These are phyloP conservation scores for Ophiostoma triangulosporum DNA, from an alignment of 2,329 filamentous ascomycete genomes.

Conservation along the genomic window DNA sequence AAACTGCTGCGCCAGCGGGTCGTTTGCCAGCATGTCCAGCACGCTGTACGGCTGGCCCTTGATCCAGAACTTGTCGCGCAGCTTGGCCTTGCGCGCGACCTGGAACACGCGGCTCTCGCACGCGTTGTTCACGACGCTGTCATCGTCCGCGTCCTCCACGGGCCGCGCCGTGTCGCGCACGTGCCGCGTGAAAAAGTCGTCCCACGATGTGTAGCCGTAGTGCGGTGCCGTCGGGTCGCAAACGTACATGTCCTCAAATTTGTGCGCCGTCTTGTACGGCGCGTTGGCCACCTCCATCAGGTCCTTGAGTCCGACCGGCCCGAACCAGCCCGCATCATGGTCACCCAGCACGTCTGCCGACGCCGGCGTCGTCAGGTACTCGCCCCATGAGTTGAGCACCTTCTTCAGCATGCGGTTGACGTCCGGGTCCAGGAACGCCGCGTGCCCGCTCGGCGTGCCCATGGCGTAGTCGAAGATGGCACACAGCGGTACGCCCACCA, in stretches of 20 bases:
- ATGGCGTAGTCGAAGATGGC: constrained; percentile 43
- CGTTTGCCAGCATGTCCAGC: constrained; percentile 47
- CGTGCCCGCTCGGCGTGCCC: constrained; percentile 38
- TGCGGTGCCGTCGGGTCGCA: constrained; percentile 42
- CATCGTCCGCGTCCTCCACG: constrained; percentile 40
- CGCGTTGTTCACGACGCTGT: constrained; percentile 42
- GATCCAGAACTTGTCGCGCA: constrained; percentile 51
- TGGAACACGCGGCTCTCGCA: constrained; percentile 51
- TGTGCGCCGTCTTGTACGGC: constrained; percentile 26
- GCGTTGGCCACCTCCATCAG: constrained; percentile 38
- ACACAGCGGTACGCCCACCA: constrained; percentile 41
- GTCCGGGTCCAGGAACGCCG: constrained; percentile 40
- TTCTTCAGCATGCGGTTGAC: constrained; percentile 41
- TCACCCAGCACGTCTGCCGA: constrained; percentile 37
- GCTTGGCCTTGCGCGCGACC: constrained; percentile 33
- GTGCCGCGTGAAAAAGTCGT: constrained; percentile 51
- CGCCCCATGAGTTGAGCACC: constrained; percentile 43
- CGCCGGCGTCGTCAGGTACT: constrained; percentile 37
- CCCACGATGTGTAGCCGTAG: constrained; percentile 54
- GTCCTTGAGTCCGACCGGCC: constrained; percentile 31
- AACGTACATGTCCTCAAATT: constrained; percentile 46
- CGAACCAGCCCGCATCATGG: constrained; percentile 40
- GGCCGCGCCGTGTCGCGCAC: constrained; percentile 43
- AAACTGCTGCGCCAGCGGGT: constrained; percentile 39
- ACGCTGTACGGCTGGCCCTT: constrained; percentile 58